A percentile compares a stretch with the other conserved stretches of the same genome.
phyloP scores from a whole-genome alignment of 352 stramenopile genomes.

The Phytopythium ostracodes region DNA sequence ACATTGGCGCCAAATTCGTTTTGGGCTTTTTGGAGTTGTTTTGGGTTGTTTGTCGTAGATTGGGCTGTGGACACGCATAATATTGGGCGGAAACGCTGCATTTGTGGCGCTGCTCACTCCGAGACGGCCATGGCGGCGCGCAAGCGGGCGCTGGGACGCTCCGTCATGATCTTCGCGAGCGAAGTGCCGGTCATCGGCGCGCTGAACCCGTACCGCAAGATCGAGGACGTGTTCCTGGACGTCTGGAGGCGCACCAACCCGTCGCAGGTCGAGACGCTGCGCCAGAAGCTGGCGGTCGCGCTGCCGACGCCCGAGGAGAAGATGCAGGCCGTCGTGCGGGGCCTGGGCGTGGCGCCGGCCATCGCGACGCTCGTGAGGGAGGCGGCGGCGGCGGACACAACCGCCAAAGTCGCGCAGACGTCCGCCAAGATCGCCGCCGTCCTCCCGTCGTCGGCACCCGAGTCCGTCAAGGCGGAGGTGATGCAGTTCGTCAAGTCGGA shows the following conservation, averaged over 20 bases:
- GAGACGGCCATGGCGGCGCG: background rate
- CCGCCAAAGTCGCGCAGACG: slow-evolving; percentile 31
- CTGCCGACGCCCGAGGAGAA: slow-evolving; percentile 48
- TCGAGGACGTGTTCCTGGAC: slow-evolving; percentile 80
- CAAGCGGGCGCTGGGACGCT: slow-evolving; percentile 6
- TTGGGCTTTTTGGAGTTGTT: too few relatives aligned
- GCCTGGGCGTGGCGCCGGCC: slow-evolving; percentile 44
- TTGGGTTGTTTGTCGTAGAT: too few relatives aligned
- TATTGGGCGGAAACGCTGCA: too few relatives aligned
- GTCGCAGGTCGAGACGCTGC: slow-evolving; percentile 43
- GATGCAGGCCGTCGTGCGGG: slow-evolving; percentile 47
- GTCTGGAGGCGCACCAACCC: slow-evolving; percentile 80
- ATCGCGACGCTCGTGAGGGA: slow-evolving; percentile 60
- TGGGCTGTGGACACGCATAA: too few relatives aligned
- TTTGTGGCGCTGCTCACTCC: too few relatives aligned
- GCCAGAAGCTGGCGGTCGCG: slow-evolving; percentile 39
- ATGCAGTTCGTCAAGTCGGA: slow-evolving; percentile 71
- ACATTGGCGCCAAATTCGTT: too few relatives aligned
- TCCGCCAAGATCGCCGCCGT: slow-evolving; percentile 41
- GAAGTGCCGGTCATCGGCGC: slow-evolving; percentile 82
- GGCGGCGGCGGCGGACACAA: slow-evolving; percentile 40
- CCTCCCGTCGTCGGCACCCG: slow-evolving; percentile 44
- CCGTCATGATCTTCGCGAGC: slow-evolving; percentile 83
- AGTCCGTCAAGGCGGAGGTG: slow-evolving; percentile 52
- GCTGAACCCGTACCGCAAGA: slow-evolving; percentile 77